Base-by-base conservation (phyloP, 2,329 filamentous ascomycete species). In the Lachnellula subtilissima region DNA sequence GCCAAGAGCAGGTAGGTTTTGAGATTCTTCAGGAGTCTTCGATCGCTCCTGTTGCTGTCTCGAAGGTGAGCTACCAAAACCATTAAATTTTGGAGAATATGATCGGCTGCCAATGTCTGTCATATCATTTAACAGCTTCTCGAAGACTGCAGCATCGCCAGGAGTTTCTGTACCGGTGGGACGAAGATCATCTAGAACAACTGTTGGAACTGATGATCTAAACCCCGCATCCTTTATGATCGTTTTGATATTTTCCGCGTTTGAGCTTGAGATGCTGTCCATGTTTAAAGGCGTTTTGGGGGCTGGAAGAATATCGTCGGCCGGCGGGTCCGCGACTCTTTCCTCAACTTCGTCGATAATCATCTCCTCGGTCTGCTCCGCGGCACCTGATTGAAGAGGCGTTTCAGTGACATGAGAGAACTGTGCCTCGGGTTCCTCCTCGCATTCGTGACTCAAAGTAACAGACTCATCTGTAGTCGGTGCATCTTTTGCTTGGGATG, bases 191-290 rank as follows among this genome's bases (percentile, higher is more conserved):
- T 59, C 65, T 36, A 64, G 46, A 22, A 72, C 59, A 14, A 76
- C 71, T 3, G 74, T 74, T 50, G 75, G 72, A 45, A 79, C 62
- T 17, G 72, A 72, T 22, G 75, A 75, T 37, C 75, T 70, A 63
- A 78, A 79, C 4, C 76, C 77, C 14, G 76, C 76, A 48, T 79
- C 74, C 49, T 70, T 72, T 42, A 79, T 79, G 48, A 79, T 67
- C 43, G 72, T 63, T 48, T 72, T 73, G 40, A 78, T 77, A 23
- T 76, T 72, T 43, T 71, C 69, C 19, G 59, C 71, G 8, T 61
- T 58, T 25, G 61, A 61, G 15, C 64, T 61, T 5, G 65, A 64
- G 9, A 64, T 54, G 14, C 59, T 58, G 25, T 63, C 61, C 12
- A 48, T 48, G 23, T 51, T 7, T 22, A 32, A 39, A 23, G 46